phyloP scores from a whole-genome alignment of 208 protist genomes.

The Trypanosoma theileri region DNA sequence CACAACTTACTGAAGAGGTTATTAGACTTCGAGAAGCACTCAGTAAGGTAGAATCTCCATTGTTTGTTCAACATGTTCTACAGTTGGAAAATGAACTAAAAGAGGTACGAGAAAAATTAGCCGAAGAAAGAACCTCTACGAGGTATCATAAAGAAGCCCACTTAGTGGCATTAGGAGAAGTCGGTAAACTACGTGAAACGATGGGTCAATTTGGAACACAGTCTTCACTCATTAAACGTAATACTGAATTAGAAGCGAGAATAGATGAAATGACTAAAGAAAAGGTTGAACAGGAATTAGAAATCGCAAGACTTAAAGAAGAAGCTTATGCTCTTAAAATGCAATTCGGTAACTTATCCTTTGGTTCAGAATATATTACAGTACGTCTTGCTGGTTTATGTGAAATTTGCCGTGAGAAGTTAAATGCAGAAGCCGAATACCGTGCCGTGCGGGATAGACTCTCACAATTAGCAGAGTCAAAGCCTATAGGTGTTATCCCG shows the following conservation, averaged over 20 bases:
- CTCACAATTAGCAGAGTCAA: conserved; percentile 8
- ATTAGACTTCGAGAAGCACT: conserved; percentile 5
- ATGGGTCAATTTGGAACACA: conserved; percentile 9
- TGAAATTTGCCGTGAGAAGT: conserved; percentile 11
- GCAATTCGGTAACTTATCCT: conserved; percentile 3
- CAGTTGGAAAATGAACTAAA: conserved; percentile 17
- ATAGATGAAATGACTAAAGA: conserved; percentile 18
- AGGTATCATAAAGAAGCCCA: conserved; percentile 22
- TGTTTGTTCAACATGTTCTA: conserved; percentile 17
- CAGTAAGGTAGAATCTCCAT: background rate
- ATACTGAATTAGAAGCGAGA: conserved; percentile 7
- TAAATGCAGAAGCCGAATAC: conserved; percentile 5
- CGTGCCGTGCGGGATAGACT: conserved; percentile 5
- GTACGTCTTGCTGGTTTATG: conserved; percentile 20
- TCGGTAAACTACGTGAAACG: conserved; percentile 10
- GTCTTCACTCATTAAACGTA: conserved; percentile 3
- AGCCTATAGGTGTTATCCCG: conserved; percentile 10
- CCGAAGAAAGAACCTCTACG: conserved; percentile 10
- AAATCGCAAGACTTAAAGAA: conserved; percentile 14
- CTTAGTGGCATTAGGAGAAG: conserved; percentile 5
- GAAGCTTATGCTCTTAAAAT: background rate
- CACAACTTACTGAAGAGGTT: conserved; percentile 9
- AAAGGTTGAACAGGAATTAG: conserved; percentile 12
- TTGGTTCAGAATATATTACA: conserved; percentile 15
- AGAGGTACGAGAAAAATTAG: conserved; percentile 2